Evolutionary conservation across 768 basidiomycete genomes (phyloP).

Genomic region (Phanerodontia chrysosporium): DNA sequence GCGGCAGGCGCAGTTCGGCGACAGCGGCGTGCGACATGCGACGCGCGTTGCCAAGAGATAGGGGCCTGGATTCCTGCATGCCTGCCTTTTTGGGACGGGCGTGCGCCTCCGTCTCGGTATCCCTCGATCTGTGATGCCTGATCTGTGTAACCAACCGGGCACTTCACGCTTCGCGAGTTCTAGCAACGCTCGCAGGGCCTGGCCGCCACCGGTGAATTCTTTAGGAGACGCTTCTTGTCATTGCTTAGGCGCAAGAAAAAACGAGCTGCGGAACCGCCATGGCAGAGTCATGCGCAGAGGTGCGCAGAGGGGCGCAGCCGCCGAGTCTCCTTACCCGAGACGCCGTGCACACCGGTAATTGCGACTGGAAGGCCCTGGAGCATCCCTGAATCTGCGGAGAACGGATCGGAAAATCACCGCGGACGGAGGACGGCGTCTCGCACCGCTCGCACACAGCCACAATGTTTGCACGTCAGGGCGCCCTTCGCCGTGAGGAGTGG

Average conservation of each 20-base stretch:
- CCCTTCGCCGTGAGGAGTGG: neutral
- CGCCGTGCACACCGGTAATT: too few relatives aligned
- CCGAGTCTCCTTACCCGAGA: too few relatives aligned
- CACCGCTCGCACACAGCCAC: neutral
- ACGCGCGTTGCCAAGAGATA: neutral
- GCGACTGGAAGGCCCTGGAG: neutral
- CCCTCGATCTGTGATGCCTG: neutral
- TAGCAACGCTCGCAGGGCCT: neutral
- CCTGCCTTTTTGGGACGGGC: neutral
- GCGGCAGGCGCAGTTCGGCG: too few relatives aligned
- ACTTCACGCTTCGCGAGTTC: neutral
- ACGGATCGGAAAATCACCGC: neutral
- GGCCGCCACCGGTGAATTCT: too few relatives aligned
- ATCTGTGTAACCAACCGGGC: neutral
- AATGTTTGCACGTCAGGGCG: neutral
- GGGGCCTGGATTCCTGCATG: neutral
- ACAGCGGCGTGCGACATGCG: too few relatives aligned
- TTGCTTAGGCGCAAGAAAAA: too few relatives aligned
- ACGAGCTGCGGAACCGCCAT: too few relatives aligned
- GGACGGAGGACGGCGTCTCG: neutral
- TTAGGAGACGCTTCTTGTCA: too few relatives aligned
- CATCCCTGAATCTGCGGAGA: neutral
- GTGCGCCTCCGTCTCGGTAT: neutral
- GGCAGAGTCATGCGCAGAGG: too few relatives aligned
- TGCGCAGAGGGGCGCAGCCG: too few relatives aligned